Percentiles rank a stretch among this genome's conserved stretches.
phyloP scores from a whole-genome alignment of 805 yeast genomes.

The Saccharomycodes ludwigii region DNA sequence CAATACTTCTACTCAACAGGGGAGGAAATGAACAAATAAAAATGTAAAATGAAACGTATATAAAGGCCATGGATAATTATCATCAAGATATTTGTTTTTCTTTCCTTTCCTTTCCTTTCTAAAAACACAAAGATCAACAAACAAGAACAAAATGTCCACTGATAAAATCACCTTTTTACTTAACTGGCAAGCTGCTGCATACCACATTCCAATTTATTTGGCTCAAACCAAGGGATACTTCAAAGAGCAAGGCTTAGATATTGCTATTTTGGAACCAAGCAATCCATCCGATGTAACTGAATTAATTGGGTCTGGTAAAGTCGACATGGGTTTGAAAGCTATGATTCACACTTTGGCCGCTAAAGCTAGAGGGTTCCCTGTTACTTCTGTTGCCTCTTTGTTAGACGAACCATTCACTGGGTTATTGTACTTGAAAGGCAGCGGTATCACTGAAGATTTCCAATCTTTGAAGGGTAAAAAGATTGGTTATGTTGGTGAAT shows the following conservation, averaged over 20 bases:
- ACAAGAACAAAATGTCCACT: slow-evolving; percentile 28
- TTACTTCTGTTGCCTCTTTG: slow-evolving; percentile 41
- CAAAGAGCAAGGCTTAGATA: slow-evolving; percentile 36
- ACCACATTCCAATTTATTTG: slow-evolving; percentile 40
- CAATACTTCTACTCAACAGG: no score
- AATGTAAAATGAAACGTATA: no score
- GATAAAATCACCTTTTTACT: slow-evolving; percentile 38
- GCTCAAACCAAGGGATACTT: slow-evolving; percentile 40
- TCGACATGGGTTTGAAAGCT: slow-evolving; percentile 48
- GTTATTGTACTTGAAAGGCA: slow-evolving; percentile 35
- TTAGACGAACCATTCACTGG: slow-evolving; percentile 50
- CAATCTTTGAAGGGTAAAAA: slow-evolving; percentile 38
- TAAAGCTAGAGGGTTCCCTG: slow-evolving; percentile 45
- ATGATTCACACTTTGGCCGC: slow-evolving; percentile 52
- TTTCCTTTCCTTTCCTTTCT: no score
- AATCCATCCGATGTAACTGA: slow-evolving; percentile 49
- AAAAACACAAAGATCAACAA: no score
- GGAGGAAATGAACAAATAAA: no score
- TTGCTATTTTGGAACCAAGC: slow-evolving; percentile 42
- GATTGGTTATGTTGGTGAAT: slow-evolving; percentile 48
- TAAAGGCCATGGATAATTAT: no score
- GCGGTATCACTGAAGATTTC: slow-evolving; percentile 41
- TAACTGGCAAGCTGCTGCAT: slow-evolving; percentile 46
- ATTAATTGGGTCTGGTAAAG: slow-evolving; percentile 42
- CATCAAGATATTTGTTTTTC: no score